Percentiles rank a stretch among this genome's conserved stretches.
Evolutionary conservation across 345 rosid genomes (phyloP).

Genomic region (Pistacia integerrima): DNA sequence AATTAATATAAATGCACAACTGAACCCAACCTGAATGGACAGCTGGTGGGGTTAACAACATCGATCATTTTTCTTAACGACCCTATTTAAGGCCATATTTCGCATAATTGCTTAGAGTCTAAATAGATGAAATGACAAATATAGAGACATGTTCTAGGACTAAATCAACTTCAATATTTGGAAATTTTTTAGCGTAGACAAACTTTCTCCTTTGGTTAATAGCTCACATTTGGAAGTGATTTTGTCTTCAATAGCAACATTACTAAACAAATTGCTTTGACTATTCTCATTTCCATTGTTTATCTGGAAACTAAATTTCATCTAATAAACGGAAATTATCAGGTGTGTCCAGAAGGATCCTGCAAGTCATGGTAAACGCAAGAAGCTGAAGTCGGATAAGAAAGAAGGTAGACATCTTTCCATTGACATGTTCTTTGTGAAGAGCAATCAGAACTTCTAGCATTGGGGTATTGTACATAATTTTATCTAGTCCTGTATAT

Average conservation of each 20-base stretch:
- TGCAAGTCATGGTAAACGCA: constrained; percentile 36
- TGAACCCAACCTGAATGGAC: no score
- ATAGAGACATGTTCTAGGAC: background rate
- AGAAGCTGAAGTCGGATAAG: constrained; percentile 59
- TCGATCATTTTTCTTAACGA: no score
- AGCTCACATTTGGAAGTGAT: background rate
- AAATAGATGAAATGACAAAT: background rate
- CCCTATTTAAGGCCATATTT: no score
- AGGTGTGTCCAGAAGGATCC: constrained; percentile 38
- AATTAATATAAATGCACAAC: no score
- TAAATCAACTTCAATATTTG: background rate
- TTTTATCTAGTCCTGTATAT: background rate
- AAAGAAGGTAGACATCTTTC: constrained; percentile 52
- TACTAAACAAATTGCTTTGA: background rate
- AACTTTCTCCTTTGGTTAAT: background rate
- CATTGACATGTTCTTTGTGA: constrained; percentile 68
- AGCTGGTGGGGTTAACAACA: no score
- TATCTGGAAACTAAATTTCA: background rate
- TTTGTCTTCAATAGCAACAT: background rate
- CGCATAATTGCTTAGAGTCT: no score
- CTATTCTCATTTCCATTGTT: background rate
- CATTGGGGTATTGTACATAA: background rate
- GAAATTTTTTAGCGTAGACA: background rate
- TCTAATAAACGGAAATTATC: constrained; percentile 22
- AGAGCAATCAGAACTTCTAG: constrained; percentile 54